Evolutionary conservation across 108 stramenopile genomes (phyloP).

Genomic region (Bacterosira constricta): DNA sequence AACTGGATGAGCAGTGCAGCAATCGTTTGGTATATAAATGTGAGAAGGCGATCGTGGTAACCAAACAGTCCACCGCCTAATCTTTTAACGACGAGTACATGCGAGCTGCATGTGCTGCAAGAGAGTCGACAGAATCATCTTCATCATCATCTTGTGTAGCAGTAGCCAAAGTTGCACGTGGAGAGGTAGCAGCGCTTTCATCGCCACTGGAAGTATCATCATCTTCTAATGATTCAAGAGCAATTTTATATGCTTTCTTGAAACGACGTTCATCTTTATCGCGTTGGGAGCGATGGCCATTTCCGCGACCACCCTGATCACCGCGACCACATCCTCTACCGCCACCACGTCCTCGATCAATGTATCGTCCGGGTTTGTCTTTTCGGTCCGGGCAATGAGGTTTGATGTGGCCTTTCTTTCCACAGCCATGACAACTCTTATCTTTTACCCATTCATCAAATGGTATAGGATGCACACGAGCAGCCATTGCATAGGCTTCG

Average conservation of each 20-base stretch:
- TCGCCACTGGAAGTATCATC: background rate
- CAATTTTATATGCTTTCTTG: background rate
- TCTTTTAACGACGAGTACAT: background rate
- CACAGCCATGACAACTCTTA: background rate
- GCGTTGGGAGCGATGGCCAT: background rate
- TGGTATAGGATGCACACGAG: no score
- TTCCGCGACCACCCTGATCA: no score
- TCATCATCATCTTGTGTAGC: background rate
- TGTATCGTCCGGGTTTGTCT: background rate
- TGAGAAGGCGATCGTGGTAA: background rate
- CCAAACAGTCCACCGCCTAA: background rate
- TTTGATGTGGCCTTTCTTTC: background rate
- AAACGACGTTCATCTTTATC: no score
- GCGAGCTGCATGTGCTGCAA: no score
- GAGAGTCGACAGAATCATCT: no score
- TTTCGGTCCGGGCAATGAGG: background rate
- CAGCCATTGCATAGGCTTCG: no score
- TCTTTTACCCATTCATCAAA: background rate
- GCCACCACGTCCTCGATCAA: background rate
- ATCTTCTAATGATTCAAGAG: background rate
- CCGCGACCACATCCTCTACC: no score
- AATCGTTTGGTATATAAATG: no score
- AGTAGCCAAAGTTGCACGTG: background rate
- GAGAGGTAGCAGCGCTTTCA: background rate
- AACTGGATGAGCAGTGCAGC: no score